These are phyloP conservation scores for Corchorus olitorius DNA, from an alignment of 345 rosid genomes.

Conservation along the genomic window DNA sequence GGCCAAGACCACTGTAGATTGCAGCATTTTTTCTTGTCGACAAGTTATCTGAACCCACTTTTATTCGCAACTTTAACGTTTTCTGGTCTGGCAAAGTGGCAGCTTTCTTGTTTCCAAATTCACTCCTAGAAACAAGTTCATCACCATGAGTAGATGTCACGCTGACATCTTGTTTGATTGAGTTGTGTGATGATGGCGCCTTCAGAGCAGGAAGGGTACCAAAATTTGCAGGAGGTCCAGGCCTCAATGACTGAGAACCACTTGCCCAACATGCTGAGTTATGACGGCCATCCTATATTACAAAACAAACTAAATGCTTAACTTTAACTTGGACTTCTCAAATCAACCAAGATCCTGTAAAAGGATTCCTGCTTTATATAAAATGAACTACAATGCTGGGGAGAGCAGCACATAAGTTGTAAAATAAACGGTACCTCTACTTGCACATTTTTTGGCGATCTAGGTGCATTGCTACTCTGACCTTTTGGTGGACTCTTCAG, in stretches of 20 bases:
- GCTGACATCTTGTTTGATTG: conserved; percentile 42
- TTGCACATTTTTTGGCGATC: conserved; percentile 59
- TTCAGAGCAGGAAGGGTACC: conserved; percentile 40
- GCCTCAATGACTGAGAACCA: conserved; percentile 43
- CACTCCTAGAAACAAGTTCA: conserved; percentile 40
- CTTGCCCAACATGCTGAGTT: conserved; percentile 40
- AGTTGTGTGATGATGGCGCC: conserved; percentile 37
- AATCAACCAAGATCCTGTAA: conserved; percentile 23
- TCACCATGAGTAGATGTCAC: conserved; percentile 39
- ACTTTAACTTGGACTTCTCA: conserved; percentile 24
- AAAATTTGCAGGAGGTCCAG: conserved; percentile 42
- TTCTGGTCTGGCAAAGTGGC: conserved; percentile 55
- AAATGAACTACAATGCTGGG: not conserved
- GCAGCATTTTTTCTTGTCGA: conserved; percentile 64
- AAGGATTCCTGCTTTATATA: not conserved
- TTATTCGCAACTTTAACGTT: conserved; percentile 70
- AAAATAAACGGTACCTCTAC: conserved; percentile 59
- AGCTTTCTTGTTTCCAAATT: conserved; percentile 39
- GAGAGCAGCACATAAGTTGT: not conserved
- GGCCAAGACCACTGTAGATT: conserved; percentile 70
- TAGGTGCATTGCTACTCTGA: conserved; percentile 47
- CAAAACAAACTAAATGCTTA: conserved; percentile 21
- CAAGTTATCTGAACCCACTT: conserved; percentile 81
- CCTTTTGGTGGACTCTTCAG: conserved; percentile 57
- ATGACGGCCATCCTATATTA: conserved; percentile 53